phyloP scores from a whole-genome alignment of 768 basidiomycete genomes.

The Phlegmacium glaucopus region DNA sequence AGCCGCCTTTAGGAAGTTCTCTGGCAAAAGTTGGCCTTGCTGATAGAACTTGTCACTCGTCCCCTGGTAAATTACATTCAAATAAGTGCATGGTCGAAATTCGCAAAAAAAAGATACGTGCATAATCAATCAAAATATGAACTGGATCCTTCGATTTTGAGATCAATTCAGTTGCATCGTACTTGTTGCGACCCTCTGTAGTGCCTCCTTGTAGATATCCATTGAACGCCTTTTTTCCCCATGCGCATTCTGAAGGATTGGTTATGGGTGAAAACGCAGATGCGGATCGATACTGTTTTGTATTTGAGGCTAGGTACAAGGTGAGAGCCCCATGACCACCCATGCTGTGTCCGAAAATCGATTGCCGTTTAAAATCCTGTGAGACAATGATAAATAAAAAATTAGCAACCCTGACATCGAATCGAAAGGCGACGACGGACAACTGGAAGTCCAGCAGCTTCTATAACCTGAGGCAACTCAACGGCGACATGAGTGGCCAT shows the following conservation, averaged over 20 bases:
- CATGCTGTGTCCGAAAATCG: slow-evolving; percentile 97
- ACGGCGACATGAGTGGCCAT: slow-evolving; percentile 84
- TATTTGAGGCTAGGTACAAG: slow-evolving; percentile 76
- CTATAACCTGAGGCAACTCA: slow-evolving; percentile 81
- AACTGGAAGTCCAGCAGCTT: slow-evolving; percentile 70
- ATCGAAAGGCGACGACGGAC: slow-evolving; percentile 38
- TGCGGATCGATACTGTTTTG: slow-evolving; percentile 74
- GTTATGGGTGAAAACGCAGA: slow-evolving; percentile 87
- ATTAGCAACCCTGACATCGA: background rate
- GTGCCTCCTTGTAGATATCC: slow-evolving; percentile 80
- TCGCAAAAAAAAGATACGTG: slow-evolving; percentile 29
- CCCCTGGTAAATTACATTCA: slow-evolving; percentile 45
- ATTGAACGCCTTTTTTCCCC: slow-evolving; percentile 90
- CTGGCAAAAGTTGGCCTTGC: slow-evolving; percentile 85
- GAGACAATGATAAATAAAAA: background rate
- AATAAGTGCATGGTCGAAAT: background rate
- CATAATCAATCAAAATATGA: slow-evolving; percentile 85
- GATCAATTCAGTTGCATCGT: slow-evolving; percentile 88
- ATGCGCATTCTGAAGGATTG: slow-evolving; percentile 83
- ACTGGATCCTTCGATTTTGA: slow-evolving; percentile 56
- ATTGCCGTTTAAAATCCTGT: slow-evolving; percentile 79
- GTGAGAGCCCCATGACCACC: slow-evolving; percentile 95
- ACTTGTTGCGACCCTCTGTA: slow-evolving; percentile 66
- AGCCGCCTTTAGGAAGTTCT: slow-evolving; percentile 81
- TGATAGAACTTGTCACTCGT: slow-evolving; percentile 81